Base-by-base conservation (phyloP, 805 yeast species). In the Candida golubevii region DNA sequence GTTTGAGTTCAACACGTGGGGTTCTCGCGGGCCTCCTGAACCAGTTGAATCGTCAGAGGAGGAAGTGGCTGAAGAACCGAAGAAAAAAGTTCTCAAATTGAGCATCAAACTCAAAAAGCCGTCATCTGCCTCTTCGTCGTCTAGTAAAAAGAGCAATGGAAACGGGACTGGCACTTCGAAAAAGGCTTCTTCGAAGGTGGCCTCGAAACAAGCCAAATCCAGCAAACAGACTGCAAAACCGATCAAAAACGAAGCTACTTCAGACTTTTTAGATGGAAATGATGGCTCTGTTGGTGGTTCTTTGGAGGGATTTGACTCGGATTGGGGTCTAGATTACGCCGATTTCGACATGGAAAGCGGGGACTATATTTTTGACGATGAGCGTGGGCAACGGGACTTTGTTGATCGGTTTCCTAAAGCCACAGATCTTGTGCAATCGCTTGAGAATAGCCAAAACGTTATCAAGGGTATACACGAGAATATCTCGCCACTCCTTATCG, bases 321-420 rank as follows among this genome's bases (percentile, higher is more conserved):
- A 71, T 56, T 71, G 76, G 76, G 76, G 76, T 7, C 45, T 70
- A 12, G 74, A 67, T 11, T 71, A 65, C n/a, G 45, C 56, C 11
- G 55, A 46, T 4, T 65, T 55, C 42, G 47, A 53, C 40, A 41
- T 30, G 35, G 51, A 65, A 35, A 67, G 66, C 42, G 58, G 65
- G n/a, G 62, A 70, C 51, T 69, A 59, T 49, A 65, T 71, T 4
- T 71, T 60, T 47, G 70, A 67, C 9, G 53, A 60, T 31, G 59
- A 56, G 36, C 42, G 52, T 26, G 63, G 66, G 26, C 73, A 71
- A 48, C 45, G 36, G 4, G 36, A 54, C 31, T 63, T 67, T 33
- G 49, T 46, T 13, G 41, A 47, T 3, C 51, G 53, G 8, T 58
- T 67, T 33, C 70, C 69, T 3, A 31, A 43, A 1, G 58, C 63